Evolutionary conservation across 257 asterid species (phyloP).

Genomic region (Paulownia fortunei): DNA sequence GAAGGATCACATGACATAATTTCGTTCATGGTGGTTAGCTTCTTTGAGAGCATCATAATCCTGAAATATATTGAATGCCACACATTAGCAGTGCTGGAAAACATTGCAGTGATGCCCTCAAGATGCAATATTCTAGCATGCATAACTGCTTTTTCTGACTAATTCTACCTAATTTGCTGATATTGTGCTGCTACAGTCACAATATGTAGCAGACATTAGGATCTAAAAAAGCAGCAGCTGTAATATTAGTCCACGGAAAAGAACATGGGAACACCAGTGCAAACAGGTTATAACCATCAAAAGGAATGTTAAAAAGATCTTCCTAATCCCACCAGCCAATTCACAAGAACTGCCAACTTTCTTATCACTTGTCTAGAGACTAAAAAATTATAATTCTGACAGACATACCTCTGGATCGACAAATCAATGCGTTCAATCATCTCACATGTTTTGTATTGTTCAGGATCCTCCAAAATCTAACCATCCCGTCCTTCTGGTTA

Average conservation of each 20-base stretch:
- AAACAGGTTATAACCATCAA: not conserved
- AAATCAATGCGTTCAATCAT: slow-evolving; percentile 71
- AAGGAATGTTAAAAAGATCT: not conserved
- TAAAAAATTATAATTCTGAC: not conserved
- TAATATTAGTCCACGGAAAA: not conserved
- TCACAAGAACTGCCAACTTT: not conserved
- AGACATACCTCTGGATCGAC: slow-evolving; percentile 61
- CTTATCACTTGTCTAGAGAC: not conserved
- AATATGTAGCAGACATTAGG: too few species aligned
- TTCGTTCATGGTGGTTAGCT: slow-evolving; percentile 59
- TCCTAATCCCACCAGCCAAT: not conserved
- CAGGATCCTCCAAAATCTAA: slow-evolving; percentile 81
- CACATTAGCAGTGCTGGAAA: not conserved
- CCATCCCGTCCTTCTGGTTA: slow-evolving; percentile 84
- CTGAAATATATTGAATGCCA: slow-evolving; percentile 39
- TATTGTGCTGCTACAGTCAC: not conserved
- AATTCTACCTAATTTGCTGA: not conserved
- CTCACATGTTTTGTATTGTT: slow-evolving; percentile 65
- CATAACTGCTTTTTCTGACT: not conserved
- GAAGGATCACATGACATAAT: slow-evolving; percentile 57
- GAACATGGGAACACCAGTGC: not conserved
- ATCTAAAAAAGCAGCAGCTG: too few species aligned
- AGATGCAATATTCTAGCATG: not conserved
- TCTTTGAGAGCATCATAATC: slow-evolving; percentile 61
- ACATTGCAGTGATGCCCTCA: not conserved